Base-by-base conservation (phyloP, 192 early-diverging fungal species). In the Backusella westeae region DNA sequence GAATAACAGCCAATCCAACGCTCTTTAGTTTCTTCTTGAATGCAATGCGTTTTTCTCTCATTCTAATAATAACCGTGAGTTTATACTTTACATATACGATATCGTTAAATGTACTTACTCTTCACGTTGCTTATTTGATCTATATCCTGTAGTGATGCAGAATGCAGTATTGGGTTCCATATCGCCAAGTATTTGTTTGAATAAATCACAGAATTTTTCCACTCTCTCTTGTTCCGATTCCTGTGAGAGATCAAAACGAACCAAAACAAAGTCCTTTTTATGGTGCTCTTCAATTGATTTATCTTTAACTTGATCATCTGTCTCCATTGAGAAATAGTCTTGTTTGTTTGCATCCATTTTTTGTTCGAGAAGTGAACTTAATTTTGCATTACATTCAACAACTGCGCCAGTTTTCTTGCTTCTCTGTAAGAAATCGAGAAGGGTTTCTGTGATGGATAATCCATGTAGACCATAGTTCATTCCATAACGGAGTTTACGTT, bases 401-500 rank as follows among this genome's bases (percentile, higher is more conserved):
- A 72, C 72, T 17, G 56, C 38, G 8, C 52, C 29, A 2, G 26
- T 41, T 42, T 44, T 44, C 19, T 34, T 21, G 17, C 32, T 72
- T 17, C 70, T 17, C 4, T 72, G 21, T 26, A 78, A 53, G 17
- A 53, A 39, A 36, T 73, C 63, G 7, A 78, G 21, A 6, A 78
- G 35, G 6, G 71, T 71, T 34, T 78, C 77, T 12, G 66, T 49
- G 14, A 59, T 34, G 10, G 21, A 78, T n/a, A 66, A 21, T 21
- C 32, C 34, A 19, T 72, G 36, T 34, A 79, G 76, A 14, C 88
- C 86, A 49, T 82, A 88, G 4, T 74, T 69, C 3, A 68, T 9
- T 6, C 85, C 85, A 15, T 85, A 73, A 52, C 75, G 69, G 41
- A 91, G 26, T 46, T 87, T 90, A n/a, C 79, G 74, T 75, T 88